phyloP scores from a whole-genome alignment of 176 grass and related monocot species.

The Bromus sterilis region DNA sequence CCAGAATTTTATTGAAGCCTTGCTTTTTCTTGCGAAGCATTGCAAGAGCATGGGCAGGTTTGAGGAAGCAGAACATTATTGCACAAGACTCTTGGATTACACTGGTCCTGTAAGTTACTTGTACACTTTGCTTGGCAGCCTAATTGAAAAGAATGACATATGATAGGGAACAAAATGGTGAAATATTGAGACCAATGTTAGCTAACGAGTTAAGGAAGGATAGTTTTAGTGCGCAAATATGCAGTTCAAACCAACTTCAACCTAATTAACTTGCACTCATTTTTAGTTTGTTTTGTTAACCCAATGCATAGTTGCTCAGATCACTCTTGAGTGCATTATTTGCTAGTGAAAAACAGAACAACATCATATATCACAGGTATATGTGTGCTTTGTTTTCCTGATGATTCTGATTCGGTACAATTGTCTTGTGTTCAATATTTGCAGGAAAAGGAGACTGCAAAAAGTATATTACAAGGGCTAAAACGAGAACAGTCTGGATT shows the following conservation, averaged over 20 bases:
- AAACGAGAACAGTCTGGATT: conserved; percentile 49
- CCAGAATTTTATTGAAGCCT: conserved; percentile 74
- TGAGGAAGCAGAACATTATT: conserved; percentile 81
- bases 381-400: conserved; percentile 4
- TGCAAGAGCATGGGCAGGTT: conserved; percentile 63
- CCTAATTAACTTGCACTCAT: background rate
- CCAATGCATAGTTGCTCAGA: background rate
- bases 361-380: background rate
- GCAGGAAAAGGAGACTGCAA: conserved; percentile 89
- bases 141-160: conserved; percentile 4
- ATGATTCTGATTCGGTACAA: conserved; percentile 3
- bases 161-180: background rate
- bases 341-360: background rate
- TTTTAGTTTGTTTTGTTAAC: conserved; percentile 21
- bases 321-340: background rate
- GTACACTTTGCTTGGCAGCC: background rate
- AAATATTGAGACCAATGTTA: background rate
- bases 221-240: background rate
- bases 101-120: conserved; percentile 81
- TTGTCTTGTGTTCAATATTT: conserved; percentile 21
- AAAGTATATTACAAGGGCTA: conserved; percentile 69
- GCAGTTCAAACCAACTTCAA: background rate
- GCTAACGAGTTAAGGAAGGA: no score
- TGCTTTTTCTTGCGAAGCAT: conserved; percentile 88
- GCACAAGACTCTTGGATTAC: conserved; percentile 87